Conservation (phyloP, 768 basidiomycete genomes). For the Coprinellus micaceus region DNA sequence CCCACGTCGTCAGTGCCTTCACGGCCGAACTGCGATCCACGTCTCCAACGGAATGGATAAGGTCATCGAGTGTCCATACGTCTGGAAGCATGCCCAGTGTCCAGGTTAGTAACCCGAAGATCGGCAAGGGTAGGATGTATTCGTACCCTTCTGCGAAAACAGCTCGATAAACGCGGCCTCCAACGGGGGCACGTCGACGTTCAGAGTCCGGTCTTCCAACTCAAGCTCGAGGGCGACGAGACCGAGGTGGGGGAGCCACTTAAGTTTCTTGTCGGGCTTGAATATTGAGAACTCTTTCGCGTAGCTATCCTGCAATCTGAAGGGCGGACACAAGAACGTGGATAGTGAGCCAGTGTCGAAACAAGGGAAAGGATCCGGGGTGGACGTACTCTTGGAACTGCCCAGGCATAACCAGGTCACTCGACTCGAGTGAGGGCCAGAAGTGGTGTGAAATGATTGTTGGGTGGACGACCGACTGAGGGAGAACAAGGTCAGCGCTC, state of each 20-base stretch:
- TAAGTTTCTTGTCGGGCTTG: constrained; percentile 89
- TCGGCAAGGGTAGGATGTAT: not conserved
- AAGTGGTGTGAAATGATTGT: constrained; percentile 92
- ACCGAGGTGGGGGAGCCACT: constrained; percentile 88
- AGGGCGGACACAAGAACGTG: not conserved
- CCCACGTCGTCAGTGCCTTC: constrained; percentile 81
- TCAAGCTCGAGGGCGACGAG: constrained; percentile 78
- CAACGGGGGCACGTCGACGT: constrained; percentile 75
- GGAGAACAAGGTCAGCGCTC: not conserved
- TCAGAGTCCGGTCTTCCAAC: constrained; percentile 74
- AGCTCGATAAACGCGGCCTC: constrained; percentile 90
- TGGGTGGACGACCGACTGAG: constrained; percentile 73
- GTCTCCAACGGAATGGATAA: constrained; percentile 59
- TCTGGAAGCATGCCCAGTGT: constrained; percentile 39
- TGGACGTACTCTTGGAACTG: constrained; percentile 72
- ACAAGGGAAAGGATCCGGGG: not conserved
- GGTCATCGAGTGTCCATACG: constrained; percentile 67
- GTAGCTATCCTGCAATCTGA: constrained; percentile 73
- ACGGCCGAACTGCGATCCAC: constrained; percentile 62
- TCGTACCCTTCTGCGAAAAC: constrained; percentile 66
- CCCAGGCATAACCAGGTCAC: constrained; percentile 75
- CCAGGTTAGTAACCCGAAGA: not conserved
- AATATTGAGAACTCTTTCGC: constrained; percentile 72
- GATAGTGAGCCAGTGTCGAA: not conserved
- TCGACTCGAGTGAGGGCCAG: constrained; percentile 84